A percentile compares a stretch with the other conserved stretches of the same genome.
These are phyloP conservation scores for Trematosphaeria pertusa DNA, from an alignment of 2,329 filamentous ascomycete genomes.

Conservation along the genomic window DNA sequence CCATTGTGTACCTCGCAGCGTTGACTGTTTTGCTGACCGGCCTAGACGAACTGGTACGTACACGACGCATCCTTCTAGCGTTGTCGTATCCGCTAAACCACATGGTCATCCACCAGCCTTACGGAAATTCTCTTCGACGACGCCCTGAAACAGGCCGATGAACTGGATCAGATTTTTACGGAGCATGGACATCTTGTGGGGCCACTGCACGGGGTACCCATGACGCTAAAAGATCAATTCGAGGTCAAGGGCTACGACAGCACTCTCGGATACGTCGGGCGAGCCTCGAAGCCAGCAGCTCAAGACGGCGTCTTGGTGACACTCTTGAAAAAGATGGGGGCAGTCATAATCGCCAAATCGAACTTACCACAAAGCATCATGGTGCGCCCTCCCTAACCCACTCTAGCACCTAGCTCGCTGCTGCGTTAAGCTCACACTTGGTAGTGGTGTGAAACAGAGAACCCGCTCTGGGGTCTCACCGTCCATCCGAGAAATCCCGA, in stretches of 20 bases:
- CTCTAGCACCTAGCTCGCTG: conserved; percentile 19
- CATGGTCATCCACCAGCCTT: conserved; percentile 54
- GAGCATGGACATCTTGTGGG: conserved; percentile 48
- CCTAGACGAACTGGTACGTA: conserved; percentile 50
- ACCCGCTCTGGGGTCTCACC: conserved; percentile 67
- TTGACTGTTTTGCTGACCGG: conserved; percentile 34
- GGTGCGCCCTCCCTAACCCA: conserved; percentile 48
- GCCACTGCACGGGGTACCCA: conserved; percentile 57
- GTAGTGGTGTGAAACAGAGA: conserved; percentile 67
- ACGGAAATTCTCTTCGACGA: conserved; percentile 57
- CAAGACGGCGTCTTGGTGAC: conserved; percentile 62
- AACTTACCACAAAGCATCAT: conserved; percentile 66
- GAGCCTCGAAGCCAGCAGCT: conserved; percentile 60
- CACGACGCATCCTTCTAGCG: no score
- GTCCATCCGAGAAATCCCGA: conserved; percentile 64
- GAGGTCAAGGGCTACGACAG: conserved; percentile 57
- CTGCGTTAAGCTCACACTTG: conserved; percentile 53
- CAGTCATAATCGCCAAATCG: conserved; percentile 56
- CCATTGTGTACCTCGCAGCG: no score
- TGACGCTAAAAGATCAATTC: conserved; percentile 59
- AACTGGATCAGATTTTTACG: conserved; percentile 50
- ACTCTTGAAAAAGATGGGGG: conserved; percentile 62
- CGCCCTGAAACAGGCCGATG: conserved; percentile 50
- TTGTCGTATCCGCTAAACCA: conserved; percentile 63
- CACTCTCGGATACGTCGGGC: conserved; percentile 68